phyloP scores from a whole-genome alignment of 805 yeast genomes.

The Tetrapisispora iriomotensis region DNA sequence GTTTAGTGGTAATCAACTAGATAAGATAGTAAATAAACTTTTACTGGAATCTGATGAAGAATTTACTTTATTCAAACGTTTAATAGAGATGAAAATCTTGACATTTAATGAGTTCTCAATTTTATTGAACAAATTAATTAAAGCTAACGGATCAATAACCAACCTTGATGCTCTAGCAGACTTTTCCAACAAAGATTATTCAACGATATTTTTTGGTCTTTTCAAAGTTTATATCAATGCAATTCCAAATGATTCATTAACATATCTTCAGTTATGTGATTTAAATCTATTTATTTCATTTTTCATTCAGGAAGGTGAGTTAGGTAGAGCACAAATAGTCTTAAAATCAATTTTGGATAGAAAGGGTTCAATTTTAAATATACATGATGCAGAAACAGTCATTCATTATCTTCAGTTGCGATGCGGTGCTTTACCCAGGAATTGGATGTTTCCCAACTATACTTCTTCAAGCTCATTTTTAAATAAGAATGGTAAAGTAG shows the following conservation, averaged over 20 bases:
- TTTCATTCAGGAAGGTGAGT: conserved; percentile 8
- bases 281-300: conserved; percentile 3
- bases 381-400: conserved; percentile 12
- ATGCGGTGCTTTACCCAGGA: conserved; percentile 21
- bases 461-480: neutral
- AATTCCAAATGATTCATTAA: neutral
- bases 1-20: too few relatives aligned
- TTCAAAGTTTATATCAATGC: neutral
- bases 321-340: conserved; percentile 18
- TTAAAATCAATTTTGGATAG: conserved; percentile 11
- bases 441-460: conserved; percentile 5
- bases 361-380: conserved; percentile 5
- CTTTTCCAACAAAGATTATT: too few relatives aligned
- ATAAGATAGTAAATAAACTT: too few relatives aligned
- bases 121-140: neutral
- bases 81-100: too few relatives aligned
- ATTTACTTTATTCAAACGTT: too few relatives aligned
- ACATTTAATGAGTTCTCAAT: too few relatives aligned
- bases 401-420: conserved; percentile 16
- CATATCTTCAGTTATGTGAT: conserved; percentile 2
- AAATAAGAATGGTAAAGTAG: neutral
- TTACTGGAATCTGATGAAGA: too few relatives aligned
- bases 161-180: neutral
- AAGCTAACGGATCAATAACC: neutral
- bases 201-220: neutral